Evolutionary conservation across 2,329 filamentous ascomycete species (phyloP).

Genomic region (Cordyceps javanica): DNA sequence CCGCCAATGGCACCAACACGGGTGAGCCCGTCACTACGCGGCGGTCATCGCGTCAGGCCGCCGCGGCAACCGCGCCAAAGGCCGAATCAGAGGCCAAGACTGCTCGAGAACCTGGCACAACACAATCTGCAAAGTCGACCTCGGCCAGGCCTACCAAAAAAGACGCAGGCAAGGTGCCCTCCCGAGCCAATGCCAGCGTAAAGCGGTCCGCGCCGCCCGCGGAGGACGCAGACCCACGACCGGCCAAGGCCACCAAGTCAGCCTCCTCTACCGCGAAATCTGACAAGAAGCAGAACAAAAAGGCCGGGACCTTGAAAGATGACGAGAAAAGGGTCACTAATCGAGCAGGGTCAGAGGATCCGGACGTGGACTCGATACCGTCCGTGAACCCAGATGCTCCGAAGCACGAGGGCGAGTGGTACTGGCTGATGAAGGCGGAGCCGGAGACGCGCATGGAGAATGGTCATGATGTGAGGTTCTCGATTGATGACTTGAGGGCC

Average conservation of each 20-base stretch:
- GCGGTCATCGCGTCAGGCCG: constrained; percentile 23
- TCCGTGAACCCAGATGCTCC: constrained; percentile 32
- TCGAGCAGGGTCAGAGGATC: constrained; percentile 22
- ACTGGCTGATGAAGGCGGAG: constrained; percentile 84
- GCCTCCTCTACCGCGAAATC: background rate
- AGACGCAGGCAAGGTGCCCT: background rate
- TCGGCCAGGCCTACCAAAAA: background rate
- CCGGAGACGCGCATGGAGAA: constrained; percentile 82
- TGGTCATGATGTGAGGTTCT: constrained; percentile 84
- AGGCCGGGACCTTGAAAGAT: background rate
- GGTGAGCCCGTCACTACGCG: constrained; percentile 21
- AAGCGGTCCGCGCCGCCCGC: background rate
- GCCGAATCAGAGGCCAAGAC: background rate
- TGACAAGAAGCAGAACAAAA: background rate
- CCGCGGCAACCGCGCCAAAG: constrained; percentile 7
- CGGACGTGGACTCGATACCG: constrained; percentile 29
- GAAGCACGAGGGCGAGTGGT: constrained; percentile 41
- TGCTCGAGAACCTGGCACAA: background rate
- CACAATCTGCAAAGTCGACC: background rate
- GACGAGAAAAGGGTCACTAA: background rate
- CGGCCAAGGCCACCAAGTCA: background rate
- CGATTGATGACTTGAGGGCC: constrained; percentile 78
- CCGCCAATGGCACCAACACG: constrained; percentile 9
- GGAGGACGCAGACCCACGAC: background rate
- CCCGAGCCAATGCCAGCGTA: background rate